Conservation (phyloP, 1,284 basidiomycete species). For the Phaffia rhodozyma region DNA sequence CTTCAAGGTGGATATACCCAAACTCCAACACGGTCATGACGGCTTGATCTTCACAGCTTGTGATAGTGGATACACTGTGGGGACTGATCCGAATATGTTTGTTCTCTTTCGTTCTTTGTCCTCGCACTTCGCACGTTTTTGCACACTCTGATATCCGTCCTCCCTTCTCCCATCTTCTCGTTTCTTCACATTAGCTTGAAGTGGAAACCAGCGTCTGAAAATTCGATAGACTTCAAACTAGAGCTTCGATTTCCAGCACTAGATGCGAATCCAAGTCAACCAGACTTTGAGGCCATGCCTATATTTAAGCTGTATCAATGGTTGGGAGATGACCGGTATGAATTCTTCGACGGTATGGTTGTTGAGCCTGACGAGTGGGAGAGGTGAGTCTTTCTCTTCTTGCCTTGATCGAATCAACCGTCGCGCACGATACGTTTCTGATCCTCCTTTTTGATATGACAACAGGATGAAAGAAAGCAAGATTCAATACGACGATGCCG, state of each 20-base stretch:
- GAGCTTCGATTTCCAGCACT: constrained; percentile 77
- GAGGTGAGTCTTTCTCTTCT: constrained; percentile 42
- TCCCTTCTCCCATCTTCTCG: not conserved
- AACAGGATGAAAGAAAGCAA: constrained; percentile 67
- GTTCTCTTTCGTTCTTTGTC: not conserved
- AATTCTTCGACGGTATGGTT: constrained; percentile 75
- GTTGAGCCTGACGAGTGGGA: constrained; percentile 91
- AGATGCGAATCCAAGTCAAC: constrained; percentile 38
- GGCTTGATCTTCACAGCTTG: constrained; percentile 95
- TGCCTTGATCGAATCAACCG: no score
- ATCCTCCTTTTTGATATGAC: not conserved
- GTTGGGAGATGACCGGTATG: constrained; percentile 52
- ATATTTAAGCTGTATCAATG: constrained; percentile 73
- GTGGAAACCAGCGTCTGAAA: constrained; percentile 98
- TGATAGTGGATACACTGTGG: constrained; percentile 69
- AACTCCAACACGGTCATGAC: constrained; percentile 86
- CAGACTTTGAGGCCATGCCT: constrained; percentile 76
- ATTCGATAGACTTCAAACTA: constrained; percentile 95
- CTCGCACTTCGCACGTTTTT: not conserved
- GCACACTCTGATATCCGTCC: constrained; percentile 7
- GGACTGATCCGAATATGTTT: constrained; percentile 84
- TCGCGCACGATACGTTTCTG: not conserved
- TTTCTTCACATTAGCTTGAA: constrained; percentile 54
- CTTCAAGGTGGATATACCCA: constrained; percentile 69
- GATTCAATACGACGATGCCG: constrained; percentile 82